Evolutionary conservation across 768 basidiomycete genomes (phyloP).

Genomic region (Suillus cothurnatus): DNA sequence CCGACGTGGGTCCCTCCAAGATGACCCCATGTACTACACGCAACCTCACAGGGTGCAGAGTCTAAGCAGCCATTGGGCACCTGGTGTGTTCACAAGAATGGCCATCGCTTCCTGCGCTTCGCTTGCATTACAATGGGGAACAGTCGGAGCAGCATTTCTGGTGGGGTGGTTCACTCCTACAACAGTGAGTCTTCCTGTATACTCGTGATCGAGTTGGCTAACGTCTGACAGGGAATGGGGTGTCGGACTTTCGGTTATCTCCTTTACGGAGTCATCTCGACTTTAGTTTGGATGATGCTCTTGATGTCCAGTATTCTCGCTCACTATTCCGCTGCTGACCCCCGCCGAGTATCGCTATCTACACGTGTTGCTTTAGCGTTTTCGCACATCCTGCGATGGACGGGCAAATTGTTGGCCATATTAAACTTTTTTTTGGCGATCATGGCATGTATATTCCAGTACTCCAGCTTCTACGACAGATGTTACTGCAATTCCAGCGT

Average conservation of each 20-base stretch:
- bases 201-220: not conserved
- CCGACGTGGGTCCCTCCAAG: conserved; percentile 4
- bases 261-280: conserved; percentile 22
- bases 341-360: not conserved
- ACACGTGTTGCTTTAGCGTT: conserved; percentile 4
- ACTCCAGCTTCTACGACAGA: conserved; percentile 21
- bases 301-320: conserved; percentile 15
- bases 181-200: conserved; percentile 1
- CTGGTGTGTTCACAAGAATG: conserved; percentile 20
- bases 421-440: conserved; percentile 21
- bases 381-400: conserved; percentile 15
- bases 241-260: conserved; percentile 26
- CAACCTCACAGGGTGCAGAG: not conserved
- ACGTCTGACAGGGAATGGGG: conserved; percentile 14
- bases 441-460: conserved; percentile 23
- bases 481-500: conserved; percentile 28
- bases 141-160: conserved; percentile 25
- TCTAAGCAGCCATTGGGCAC: conserved; percentile 17
- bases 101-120: conserved; percentile 22
- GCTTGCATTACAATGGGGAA: conserved; percentile 28
- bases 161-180: conserved; percentile 30
- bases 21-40: conserved; percentile 12
- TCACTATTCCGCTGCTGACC: not conserved
- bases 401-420: conserved; percentile 20
- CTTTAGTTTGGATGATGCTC: conserved; percentile 23